Evolutionary conservation across 345 rosid species (phyloP).

Genomic region (Psidium friedrichsthalianum): DNA sequence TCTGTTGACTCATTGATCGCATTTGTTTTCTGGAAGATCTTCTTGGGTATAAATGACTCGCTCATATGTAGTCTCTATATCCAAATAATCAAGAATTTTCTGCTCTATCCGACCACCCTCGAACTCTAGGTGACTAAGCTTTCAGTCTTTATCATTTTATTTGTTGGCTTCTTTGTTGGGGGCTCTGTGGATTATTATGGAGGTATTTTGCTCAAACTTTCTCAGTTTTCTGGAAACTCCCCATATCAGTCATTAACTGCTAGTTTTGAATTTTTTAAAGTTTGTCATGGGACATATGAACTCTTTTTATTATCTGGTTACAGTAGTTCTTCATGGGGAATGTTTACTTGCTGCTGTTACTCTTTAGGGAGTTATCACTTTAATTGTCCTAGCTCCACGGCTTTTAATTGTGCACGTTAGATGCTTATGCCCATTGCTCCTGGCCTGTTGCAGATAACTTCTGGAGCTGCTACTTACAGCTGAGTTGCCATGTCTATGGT

Average conservation of each 20-base stretch:
- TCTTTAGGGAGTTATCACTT: neutral
- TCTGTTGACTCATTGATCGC: neutral
- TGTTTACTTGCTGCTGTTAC: neutral
- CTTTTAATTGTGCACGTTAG: neutral
- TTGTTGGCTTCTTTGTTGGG: neutral
- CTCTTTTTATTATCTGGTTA: neutral
- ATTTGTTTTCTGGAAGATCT: neutral
- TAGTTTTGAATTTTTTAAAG: neutral
- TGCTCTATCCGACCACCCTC: neutral
- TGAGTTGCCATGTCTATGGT: slow-evolving; percentile 49
- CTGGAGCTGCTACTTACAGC: neutral
- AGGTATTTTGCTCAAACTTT: neutral
- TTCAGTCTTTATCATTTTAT: neutral
- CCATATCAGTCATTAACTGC: neutral
- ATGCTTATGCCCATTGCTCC: neutral
- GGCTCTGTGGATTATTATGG: neutral
- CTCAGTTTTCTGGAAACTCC: neutral
- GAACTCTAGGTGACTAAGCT: neutral
- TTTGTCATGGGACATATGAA: neutral
- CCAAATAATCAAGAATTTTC: neutral
- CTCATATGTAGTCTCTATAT: neutral
- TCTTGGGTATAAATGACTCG: neutral
- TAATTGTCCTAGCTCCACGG: neutral
- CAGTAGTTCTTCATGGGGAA: neutral
- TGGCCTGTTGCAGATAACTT: neutral